Base-by-base conservation (phyloP, 345 rosid species). In the Eutrema japonicum region DNA sequence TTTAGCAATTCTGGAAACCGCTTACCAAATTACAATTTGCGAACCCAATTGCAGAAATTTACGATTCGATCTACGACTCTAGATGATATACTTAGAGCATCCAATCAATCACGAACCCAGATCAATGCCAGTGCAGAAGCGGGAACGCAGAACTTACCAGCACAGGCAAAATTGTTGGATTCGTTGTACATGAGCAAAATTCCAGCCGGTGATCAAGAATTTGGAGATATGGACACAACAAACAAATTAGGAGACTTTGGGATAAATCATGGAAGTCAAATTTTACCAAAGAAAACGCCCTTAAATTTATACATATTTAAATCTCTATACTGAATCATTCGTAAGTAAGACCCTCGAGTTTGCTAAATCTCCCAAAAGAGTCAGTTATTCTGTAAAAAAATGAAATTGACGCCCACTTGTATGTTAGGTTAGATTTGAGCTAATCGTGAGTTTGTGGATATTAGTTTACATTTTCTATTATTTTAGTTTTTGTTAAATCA, bases 251-350 rank as follows among this genome's bases (percentile, higher is more conserved):
- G 22, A 58, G 54, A 58, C 73, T 74, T 58, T 49, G 62, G 47
- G 46, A 41, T 66, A 58, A 58, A 74, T 59, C 64, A 74, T 40
- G 6, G 13, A 27, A 67, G 47, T n/a, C 62, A 67, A 33, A 51
- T 48, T 37, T 37, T 29, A 74, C 18, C 61, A 12, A 67, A 11
- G n/a, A 61, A 22, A n/a, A 67, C 22, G 13, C 45, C 66, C 59
- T 22, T 14, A 12, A 48, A 5, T 55, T 53, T 55, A 8, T 33
- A 63, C 61, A 13, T 63, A 33, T 51, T 6, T 0, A 33, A 22
- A 22, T 50, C 4, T 27, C 18, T 36, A 13, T 16, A 50, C 30
- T 41, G 3, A 61, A 35, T 33, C 1, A 72, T 45, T 73, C 45
- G 32, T 36, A 35, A 64, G 0, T 2, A 64, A 73, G 26, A 3